Percentiles rank a stretch among this genome's conserved stretches.
phyloP scores from a whole-genome alignment of 139 green algal genomes.

The Penium margaritaceum region DNA sequence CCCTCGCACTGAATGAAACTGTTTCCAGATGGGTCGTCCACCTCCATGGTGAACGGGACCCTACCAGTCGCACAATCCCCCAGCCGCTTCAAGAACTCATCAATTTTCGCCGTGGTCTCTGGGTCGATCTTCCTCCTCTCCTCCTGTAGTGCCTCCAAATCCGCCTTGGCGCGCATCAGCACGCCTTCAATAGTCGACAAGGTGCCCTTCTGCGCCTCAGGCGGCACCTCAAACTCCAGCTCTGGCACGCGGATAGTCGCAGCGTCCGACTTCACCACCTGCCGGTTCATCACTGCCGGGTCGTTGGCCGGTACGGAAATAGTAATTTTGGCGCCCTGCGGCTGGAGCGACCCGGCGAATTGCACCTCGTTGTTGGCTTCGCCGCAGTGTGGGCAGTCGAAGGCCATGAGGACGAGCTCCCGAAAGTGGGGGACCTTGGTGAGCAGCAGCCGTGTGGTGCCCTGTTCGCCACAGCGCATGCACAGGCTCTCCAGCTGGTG shows the following conservation, averaged over 20 bases:
- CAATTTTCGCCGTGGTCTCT: slow-evolving; percentile 45
- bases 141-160: slow-evolving; percentile 49
- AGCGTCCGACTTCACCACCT: slow-evolving; percentile 62
- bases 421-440: slow-evolving; percentile 58
- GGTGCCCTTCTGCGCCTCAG: slow-evolving; percentile 50
- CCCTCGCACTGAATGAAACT: slow-evolving; percentile 51
- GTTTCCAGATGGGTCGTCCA: slow-evolving; percentile 62
- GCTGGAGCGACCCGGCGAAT: slow-evolving; percentile 48
- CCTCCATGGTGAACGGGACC: slow-evolving; percentile 53
- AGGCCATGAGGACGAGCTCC: slow-evolving; percentile 54
- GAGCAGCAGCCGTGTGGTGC: slow-evolving; percentile 52
- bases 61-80: slow-evolving; percentile 48
- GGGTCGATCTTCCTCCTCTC: slow-evolving; percentile 47
- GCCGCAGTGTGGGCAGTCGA: slow-evolving; percentile 59
- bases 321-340: slow-evolving; percentile 46
- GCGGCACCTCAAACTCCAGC: slow-evolving; percentile 65
- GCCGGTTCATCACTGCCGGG: slow-evolving; percentile 44
- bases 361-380: slow-evolving; percentile 61
- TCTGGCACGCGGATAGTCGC: slow-evolving; percentile 56
- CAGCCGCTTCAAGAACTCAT: slow-evolving; percentile 51
- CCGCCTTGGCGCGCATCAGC: slow-evolving; percentile 40
- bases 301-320: slow-evolving; percentile 48
- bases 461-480: slow-evolving; percentile 50
- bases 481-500: slow-evolving; percentile 44
- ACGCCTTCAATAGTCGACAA: slow-evolving; percentile 60